Percentiles rank a stretch among this genome's conserved stretches.
phyloP scores from a whole-genome alignment of 1,139 yeast species.

The Nakaseomyces glabratus region DNA sequence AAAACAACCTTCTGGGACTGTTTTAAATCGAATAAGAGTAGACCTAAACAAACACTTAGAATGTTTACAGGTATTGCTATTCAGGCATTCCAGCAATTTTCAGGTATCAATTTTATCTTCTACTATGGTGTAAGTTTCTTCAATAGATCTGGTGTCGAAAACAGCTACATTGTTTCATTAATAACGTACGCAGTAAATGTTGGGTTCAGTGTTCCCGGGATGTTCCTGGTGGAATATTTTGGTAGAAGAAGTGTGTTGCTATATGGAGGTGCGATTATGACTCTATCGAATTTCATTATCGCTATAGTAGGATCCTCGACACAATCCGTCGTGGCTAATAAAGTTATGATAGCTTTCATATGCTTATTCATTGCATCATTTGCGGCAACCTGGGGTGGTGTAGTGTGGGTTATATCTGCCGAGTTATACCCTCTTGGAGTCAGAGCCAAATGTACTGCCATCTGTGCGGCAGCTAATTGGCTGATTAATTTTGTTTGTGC shows the following conservation, averaged over 20 bases:
- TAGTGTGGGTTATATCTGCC: conserved; percentile 68
- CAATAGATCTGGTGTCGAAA: conserved; percentile 48
- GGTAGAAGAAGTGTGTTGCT: conserved; percentile 58
- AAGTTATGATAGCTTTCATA: conserved; percentile 71
- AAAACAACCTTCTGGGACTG: conserved; percentile 49
- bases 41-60: conserved; percentile 55
- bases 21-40: conserved; percentile 55
- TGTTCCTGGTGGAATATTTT: conserved; percentile 54
- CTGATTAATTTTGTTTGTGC: conserved; percentile 71
- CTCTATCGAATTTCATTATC: conserved; percentile 50
- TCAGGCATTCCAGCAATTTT: conserved; percentile 70
- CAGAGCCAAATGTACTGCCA: conserved; percentile 70
- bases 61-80: conserved; percentile 62
- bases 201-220: conserved; percentile 61
- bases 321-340: conserved; percentile 44
- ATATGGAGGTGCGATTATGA: conserved; percentile 60
- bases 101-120: conserved; percentile 72
- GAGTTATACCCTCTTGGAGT: conserved; percentile 75
- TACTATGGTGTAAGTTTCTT: conserved; percentile 75
- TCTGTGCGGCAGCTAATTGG: conserved; percentile 78
- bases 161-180: conserved; percentile 59
- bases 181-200: conserved; percentile 69
- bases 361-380: conserved; percentile 73
- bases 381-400: conserved; percentile 87
- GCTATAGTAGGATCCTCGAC: conserved; percentile 59